Conservation (phyloP, 306 rosid genomes). For the Cotoneaster glaucophyllus region DNA sequence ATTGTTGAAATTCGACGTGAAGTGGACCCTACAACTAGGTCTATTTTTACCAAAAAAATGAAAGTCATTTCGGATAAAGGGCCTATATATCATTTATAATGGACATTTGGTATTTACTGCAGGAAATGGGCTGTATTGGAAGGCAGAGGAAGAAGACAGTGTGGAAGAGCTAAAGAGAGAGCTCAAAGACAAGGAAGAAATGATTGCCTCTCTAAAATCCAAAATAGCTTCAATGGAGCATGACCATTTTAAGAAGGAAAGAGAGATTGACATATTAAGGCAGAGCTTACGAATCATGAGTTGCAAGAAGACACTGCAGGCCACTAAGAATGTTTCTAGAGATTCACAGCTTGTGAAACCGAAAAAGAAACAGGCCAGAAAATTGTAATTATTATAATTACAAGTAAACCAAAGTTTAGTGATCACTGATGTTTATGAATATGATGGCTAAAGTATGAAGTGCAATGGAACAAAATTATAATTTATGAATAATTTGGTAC, state of each 20-base stretch:
- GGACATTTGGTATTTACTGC: not conserved
- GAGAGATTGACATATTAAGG: slow-evolving; percentile 78
- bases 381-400: not conserved
- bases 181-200: slow-evolving; percentile 60
- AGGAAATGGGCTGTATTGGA: slow-evolving; percentile 71
- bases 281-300: slow-evolving; percentile 83
- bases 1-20: no score
- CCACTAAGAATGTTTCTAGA: slow-evolving; percentile 29
- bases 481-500: not conserved
- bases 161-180: slow-evolving; percentile 58
- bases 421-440: not conserved
- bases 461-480: not conserved
- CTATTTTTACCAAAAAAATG: no score
- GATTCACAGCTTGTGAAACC: slow-evolving; percentile 15
- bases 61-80: no score
- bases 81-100: no score
- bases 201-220: slow-evolving; percentile 34
- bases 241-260: slow-evolving; percentile 49
- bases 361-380: slow-evolving; percentile 3
- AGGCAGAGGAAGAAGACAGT: slow-evolving; percentile 57
- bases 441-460: not conserved
- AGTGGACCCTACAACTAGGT: no score
- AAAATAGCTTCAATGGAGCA: slow-evolving; percentile 46
- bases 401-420: not conserved
- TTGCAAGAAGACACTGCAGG: slow-evolving; percentile 33